Evolutionary conservation across 208 protist genomes (phyloP), one percentile per base, ranked within the genome.

Genomic region (Willaertia magna): DNA sequence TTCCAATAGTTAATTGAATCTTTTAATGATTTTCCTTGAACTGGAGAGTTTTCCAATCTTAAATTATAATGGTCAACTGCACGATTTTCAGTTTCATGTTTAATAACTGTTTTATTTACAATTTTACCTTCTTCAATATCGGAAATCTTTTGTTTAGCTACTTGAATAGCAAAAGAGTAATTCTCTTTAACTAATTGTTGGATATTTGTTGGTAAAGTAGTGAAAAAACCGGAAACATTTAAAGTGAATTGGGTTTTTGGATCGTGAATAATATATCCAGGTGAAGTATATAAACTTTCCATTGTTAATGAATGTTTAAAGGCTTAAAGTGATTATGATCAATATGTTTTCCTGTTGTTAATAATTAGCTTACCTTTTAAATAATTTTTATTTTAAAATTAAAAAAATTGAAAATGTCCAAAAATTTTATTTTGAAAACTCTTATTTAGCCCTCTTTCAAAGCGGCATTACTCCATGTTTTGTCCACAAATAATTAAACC

Each of bases 41-140:
- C 88, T 22, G 30, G 0, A 18, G 85, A 67, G 9, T 78, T 0
- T 39, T 49, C 47, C 42, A 85, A 51, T n/a, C 89, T 22, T 26
- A 88, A 74, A 78, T 90, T 91, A 43, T 87, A 91, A 39, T 91
- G 89, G 78, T 91, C 89, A 40, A 91, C 89, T 20, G 42, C 0
- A 16, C 89, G 47, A 46, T 90, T 85, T 79, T 91, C 89, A 11
- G 85, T 74, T 83, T 90, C 89, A 4, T 52, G 6, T 43, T 42
- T 18, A 42, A 44, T 74, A 16, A 22, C 47, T 26, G 74, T 79
- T 12, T n/a, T 59, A 51, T 85, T 79, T 1, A 85, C 83, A 43
- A 83, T 52, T 40, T 48, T 0, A 39, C 78, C 78, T 26, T 16
- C 43, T 18, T 83, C 78, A 55, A 83, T 83, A 20, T 55, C n/a